Percentiles rank a stretch among this genome's conserved stretches.
Evolutionary conservation across 768 basidiomycete species (phyloP).

Genomic region (Tricholoma matsutake): DNA sequence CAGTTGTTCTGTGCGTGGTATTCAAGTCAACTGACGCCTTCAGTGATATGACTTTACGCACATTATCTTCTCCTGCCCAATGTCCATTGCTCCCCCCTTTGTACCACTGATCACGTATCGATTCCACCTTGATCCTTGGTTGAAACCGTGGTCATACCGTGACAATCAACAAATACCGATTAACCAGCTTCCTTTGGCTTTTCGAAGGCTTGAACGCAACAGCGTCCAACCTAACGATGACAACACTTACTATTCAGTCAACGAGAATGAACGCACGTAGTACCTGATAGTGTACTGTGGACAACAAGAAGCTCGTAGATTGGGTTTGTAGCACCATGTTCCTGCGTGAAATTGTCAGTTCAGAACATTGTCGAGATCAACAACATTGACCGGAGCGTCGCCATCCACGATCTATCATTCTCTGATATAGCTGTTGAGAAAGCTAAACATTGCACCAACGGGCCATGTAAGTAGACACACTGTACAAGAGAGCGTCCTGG

Average conservation of each 20-base stretch:
- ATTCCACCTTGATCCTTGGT: slow-evolving; percentile 56
- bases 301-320: slow-evolving; percentile 80
- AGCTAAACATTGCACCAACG: background rate
- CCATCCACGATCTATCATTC: slow-evolving; percentile 85
- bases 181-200: slow-evolving; percentile 72
- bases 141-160: background rate
- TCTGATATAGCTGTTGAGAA: slow-evolving; percentile 61
- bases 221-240: slow-evolving; percentile 56
- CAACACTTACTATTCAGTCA: background rate
- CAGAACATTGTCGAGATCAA: background rate
- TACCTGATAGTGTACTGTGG: slow-evolving; percentile 94
- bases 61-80: slow-evolving; percentile 9
- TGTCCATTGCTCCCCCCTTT: slow-evolving; percentile 28
- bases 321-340: slow-evolving; percentile 83
- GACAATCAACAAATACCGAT: slow-evolving; percentile 43
- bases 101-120: slow-evolving; percentile 54
- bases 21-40: background rate
- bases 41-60: background rate
- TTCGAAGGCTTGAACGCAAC: slow-evolving; percentile 63
- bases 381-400: slow-evolving; percentile 59
- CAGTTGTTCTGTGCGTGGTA: background rate
- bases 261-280: slow-evolving; percentile 10
- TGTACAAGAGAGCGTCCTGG: slow-evolving; percentile 48
- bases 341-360: slow-evolving; percentile 26
- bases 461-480: slow-evolving; percentile 7